Conservation (phyloP, 2,329 filamentous ascomycete genomes). For the Clarireedia sp. region DNA sequence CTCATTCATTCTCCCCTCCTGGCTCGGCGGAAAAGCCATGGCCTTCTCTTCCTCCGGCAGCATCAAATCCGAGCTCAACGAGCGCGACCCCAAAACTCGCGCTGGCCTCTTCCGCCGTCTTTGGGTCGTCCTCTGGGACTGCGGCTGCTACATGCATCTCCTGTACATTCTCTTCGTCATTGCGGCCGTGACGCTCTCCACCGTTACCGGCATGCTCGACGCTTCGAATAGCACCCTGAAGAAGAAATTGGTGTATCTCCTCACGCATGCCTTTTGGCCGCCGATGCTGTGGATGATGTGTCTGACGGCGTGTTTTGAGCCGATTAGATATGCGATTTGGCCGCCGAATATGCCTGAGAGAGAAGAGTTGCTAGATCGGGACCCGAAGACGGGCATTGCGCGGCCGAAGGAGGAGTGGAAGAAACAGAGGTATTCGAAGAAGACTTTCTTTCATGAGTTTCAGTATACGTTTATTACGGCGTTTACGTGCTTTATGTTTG, state of each 20-base stretch:
- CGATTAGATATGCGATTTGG: conserved; percentile 52
- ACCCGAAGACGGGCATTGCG: conserved; percentile 46
- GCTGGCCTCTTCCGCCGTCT: conserved; percentile 47
- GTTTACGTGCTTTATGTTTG: conserved; percentile 44
- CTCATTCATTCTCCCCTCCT: conserved; percentile 48
- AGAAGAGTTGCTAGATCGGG: conserved; percentile 47
- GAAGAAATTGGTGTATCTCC: conserved; percentile 35
- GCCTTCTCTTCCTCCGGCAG: conserved; percentile 56
- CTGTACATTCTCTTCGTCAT: conserved; percentile 36
- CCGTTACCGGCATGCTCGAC: conserved; percentile 33
- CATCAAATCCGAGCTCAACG: conserved; percentile 46
- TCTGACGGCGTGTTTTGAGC: conserved; percentile 35
- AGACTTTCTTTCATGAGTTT: conserved; percentile 48
- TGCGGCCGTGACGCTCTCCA: conserved; percentile 32
- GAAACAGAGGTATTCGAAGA: conserved; percentile 46
- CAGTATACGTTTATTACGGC: conserved; percentile 44
- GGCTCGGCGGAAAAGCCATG: conserved; percentile 50
- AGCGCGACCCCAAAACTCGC: conserved; percentile 45
- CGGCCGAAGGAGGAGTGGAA: conserved; percentile 42
- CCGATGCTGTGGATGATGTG: conserved; percentile 42
- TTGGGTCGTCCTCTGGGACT: conserved; percentile 47
- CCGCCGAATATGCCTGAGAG: conserved; percentile 51
- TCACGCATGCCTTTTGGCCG: conserved; percentile 56
- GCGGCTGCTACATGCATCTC: conserved; percentile 46
- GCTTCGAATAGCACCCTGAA: conserved; percentile 36